Percentiles rank a stretch among this genome's conserved stretches.
These are phyloP conservation scores for Colletotrichum sp. DNA, from an alignment of 2,329 filamentous ascomycete genomes.

Conservation along the genomic window DNA sequence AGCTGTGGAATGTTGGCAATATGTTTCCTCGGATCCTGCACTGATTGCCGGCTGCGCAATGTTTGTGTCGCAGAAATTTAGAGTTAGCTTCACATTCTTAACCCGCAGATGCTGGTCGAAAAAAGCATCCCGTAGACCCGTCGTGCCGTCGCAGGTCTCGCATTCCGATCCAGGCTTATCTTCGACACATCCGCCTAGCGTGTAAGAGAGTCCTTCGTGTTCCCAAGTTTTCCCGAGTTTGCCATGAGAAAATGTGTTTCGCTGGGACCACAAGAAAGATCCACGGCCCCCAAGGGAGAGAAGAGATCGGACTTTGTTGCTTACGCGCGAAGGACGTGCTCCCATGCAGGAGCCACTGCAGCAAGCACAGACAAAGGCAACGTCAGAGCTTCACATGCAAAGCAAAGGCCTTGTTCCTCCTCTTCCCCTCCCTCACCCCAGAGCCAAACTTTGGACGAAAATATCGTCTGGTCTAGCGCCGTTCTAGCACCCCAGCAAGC, in stretches of 20 bases:
- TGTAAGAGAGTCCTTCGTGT: neutral
- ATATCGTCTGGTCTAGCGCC: slow-evolving; percentile 5
- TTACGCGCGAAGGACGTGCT: slow-evolving; percentile 5
- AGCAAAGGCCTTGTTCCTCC: neutral
- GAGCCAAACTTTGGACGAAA: slow-evolving; percentile 9
- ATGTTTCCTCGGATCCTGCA: neutral
- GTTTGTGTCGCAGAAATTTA: neutral
- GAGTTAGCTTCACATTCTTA: slow-evolving; percentile 3
- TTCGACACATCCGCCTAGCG: neutral
- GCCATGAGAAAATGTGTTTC: neutral
- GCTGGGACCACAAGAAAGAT: neutral
- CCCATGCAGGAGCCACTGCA: neutral
- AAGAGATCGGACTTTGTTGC: neutral
- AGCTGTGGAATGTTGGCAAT: neutral
- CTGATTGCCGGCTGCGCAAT: neutral
- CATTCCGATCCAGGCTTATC: neutral
- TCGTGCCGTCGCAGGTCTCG: neutral
- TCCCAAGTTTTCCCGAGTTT: neutral
- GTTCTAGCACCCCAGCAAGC: neutral
- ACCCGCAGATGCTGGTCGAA: neutral
- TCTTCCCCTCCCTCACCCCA: neutral
- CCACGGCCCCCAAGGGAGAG: neutral
- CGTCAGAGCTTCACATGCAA: slow-evolving; percentile 14
- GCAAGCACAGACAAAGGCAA: neutral
- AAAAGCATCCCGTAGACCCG: neutral